Conservation (phyloP, 2,329 filamentous ascomycete genomes). For the Aureobasidium namibiae region DNA sequence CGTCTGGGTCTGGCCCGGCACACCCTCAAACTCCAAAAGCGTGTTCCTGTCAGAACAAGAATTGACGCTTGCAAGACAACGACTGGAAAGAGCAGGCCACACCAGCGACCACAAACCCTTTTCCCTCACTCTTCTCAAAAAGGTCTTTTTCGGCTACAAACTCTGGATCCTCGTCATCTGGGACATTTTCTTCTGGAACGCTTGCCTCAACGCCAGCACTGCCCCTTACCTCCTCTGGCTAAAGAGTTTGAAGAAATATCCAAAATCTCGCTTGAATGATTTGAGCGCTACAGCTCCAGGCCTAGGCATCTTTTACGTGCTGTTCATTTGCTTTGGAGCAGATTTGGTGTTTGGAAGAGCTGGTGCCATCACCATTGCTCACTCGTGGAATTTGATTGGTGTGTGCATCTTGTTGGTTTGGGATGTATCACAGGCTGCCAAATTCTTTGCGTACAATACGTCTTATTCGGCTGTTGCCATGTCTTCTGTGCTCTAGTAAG, state of each 20-base stretch:
- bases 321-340: constrained; percentile 45
- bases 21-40: constrained; percentile 35
- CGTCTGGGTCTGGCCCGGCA: constrained; percentile 46
- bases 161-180: constrained; percentile 45
- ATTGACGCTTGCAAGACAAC: constrained; percentile 36
- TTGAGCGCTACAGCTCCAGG: constrained; percentile 46
- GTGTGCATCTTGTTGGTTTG: constrained; percentile 46
- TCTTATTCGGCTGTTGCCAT: constrained; percentile 44
- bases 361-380: constrained; percentile 47
- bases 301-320: constrained; percentile 50
- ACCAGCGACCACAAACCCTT: neutral
- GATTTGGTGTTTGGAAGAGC: constrained; percentile 46
- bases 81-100: constrained; percentile 40
- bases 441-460: constrained; percentile 48
- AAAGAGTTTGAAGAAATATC: constrained; percentile 45
- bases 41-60: constrained; percentile 40
- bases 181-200: constrained; percentile 52
- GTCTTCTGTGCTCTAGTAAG: constrained; percentile 50
- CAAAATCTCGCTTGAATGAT: constrained; percentile 41
- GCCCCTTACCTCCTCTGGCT: constrained; percentile 51
- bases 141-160: constrained; percentile 35
- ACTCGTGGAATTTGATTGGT: constrained; percentile 45
- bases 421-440: constrained; percentile 46
- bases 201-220: constrained; percentile 35
- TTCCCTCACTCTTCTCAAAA: constrained; percentile 16